Conservation (phyloP, 2,329 filamentous ascomycete genomes). For the Phaeosphaeriaceae sp. region DNA sequence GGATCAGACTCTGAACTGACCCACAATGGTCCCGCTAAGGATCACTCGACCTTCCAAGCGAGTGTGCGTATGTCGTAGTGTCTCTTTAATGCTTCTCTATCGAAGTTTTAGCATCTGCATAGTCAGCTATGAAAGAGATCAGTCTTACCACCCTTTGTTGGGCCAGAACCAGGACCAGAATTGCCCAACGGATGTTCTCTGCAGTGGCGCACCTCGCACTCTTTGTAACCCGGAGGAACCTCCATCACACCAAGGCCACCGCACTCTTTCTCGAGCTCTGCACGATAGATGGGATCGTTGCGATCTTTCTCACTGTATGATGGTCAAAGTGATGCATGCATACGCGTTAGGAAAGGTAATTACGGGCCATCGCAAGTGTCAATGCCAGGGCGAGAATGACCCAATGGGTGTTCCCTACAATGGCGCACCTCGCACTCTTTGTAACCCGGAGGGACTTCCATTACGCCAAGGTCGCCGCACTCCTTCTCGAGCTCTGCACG, state of each 20-base stretch:
- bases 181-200: background rate
- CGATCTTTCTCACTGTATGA: background rate
- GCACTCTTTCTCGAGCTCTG: background rate
- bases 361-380: too few species aligned
- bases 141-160: background rate
- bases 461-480: background rate
- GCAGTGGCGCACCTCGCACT: background rate
- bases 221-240: background rate
- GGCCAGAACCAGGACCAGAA: background rate
- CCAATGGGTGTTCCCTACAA: background rate
- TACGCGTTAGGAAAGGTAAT: too few species aligned
- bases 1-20: background rate
- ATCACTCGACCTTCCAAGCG: background rate
- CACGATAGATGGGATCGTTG: background rate
- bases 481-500: background rate
- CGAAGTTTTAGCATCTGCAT: background rate
- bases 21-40: background rate
- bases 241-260: background rate
- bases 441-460: background rate
- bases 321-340: background rate
- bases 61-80: background rate
- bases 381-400: too few species aligned
- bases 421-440: background rate
- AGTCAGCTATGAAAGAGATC: background rate
- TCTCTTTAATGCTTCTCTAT: background rate